Evolutionary conservation across 2,329 filamentous ascomycete genomes (phyloP).

Genomic region (Pseudofabraea citricarpa): DNA sequence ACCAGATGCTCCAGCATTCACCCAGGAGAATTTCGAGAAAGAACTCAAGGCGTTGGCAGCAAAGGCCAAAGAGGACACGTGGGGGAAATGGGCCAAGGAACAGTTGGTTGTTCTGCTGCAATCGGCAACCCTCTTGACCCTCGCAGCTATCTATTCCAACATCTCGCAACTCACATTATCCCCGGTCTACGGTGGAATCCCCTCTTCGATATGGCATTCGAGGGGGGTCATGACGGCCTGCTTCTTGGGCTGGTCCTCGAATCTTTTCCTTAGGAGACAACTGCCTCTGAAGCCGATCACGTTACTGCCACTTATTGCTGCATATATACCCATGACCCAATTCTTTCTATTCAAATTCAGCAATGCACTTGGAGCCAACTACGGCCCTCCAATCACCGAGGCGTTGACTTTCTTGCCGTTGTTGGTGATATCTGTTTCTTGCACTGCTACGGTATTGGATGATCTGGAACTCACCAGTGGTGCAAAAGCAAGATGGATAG

Average conservation of each 20-base stretch:
- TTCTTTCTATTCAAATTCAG: conserved; percentile 66
- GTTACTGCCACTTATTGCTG: conserved; percentile 67
- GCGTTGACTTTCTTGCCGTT: conserved; percentile 67
- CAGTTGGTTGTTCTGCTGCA: conserved; percentile 27
- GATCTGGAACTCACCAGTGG: conserved; percentile 46
- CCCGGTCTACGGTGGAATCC: conserved; percentile 84
- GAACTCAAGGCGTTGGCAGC: conserved; percentile 26
- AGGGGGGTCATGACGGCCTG: conserved; percentile 61
- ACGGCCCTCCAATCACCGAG: conserved; percentile 75
- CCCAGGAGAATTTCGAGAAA: conserved; percentile 29
- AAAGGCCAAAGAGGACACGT: conserved; percentile 28
- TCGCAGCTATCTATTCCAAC: conserved; percentile 61
- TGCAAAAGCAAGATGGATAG: conserved; percentile 50
- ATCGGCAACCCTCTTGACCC: conserved; percentile 40
- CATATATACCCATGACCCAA: conserved; percentile 71
- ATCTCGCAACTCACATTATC: conserved; percentile 73
- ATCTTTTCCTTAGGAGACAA: conserved; percentile 47
- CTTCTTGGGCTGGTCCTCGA: conserved; percentile 68
- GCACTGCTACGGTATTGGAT: conserved; percentile 61
- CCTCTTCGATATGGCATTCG: conserved; percentile 67
- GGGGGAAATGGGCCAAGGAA: conserved; percentile 21
- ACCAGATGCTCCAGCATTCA: conserved; percentile 19
- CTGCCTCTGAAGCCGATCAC: conserved; percentile 44
- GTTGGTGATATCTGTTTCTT: conserved; percentile 57
- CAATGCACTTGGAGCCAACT: conserved; percentile 57